Conservation (phyloP, 208 protist species). For the Trypanosoma brucei region DNA sequence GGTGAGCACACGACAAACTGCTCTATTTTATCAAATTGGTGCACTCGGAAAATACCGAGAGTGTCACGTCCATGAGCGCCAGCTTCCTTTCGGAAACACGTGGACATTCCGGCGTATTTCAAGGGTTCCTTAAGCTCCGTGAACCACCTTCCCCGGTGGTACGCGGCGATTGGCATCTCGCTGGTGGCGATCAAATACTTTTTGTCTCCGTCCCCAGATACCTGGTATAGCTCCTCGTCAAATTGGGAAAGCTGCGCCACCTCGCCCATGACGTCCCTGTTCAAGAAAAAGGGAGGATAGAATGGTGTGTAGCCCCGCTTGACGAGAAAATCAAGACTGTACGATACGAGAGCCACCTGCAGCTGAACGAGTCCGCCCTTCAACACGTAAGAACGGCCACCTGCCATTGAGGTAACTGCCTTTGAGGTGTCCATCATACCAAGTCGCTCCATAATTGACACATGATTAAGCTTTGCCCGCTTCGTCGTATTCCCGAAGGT, state of each 20-base stretch:
- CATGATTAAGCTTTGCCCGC: constrained; percentile 80
- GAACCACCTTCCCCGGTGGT: constrained; percentile 95
- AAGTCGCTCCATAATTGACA: constrained; percentile 92
- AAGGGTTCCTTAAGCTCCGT: constrained; percentile 88
- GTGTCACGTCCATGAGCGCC: constrained; percentile 94
- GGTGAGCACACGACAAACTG: constrained; percentile 92
- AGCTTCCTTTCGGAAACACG: constrained; percentile 99
- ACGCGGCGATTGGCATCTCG: constrained; percentile 98
- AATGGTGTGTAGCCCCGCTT: constrained; percentile 92
- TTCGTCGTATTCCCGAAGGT: constrained; percentile 82
- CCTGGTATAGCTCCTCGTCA: constrained; percentile 99
- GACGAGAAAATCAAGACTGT: constrained; percentile 95
- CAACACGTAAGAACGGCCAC: constrained; percentile 97
- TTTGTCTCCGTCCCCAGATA: constrained; percentile 95
- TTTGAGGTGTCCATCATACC: constrained; percentile 83
- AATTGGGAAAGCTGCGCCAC: constrained; percentile 98
- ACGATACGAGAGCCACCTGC: constrained; percentile 97
- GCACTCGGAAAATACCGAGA: constrained; percentile 94
- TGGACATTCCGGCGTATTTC: constrained; percentile 96
- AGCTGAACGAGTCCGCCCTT: constrained; percentile 96
- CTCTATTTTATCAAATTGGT: constrained; percentile 97
- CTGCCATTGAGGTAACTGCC: constrained; percentile 88
- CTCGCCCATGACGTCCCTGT: constrained; percentile 96
- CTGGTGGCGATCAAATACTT: constrained; percentile 99
- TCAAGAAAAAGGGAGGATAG: constrained; percentile 99